Evolutionary conservation across 2,329 filamentous ascomycete genomes (phyloP).

Genomic region (Pyrenochaeta sp.): DNA sequence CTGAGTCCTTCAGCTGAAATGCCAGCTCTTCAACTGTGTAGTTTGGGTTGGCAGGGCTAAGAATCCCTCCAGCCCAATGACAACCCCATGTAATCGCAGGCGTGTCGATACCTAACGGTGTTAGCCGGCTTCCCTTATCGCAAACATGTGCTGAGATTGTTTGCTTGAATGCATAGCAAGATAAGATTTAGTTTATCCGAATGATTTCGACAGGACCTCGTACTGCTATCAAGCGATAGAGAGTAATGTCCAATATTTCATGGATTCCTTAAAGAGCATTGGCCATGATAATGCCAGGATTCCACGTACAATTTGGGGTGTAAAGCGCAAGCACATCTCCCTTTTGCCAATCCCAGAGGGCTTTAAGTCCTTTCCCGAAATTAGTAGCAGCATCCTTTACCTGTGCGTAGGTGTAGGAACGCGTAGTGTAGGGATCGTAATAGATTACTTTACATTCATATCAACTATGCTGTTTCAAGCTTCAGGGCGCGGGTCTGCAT

Average conservation of each 20-base stretch:
- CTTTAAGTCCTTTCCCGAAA: slow-evolving; percentile 83
- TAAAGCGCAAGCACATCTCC: slow-evolving; percentile 85
- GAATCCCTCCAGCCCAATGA: slow-evolving; percentile 82
- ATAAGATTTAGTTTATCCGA: background rate
- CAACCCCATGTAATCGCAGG: slow-evolving; percentile 79
- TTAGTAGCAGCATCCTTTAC: slow-evolving; percentile 70
- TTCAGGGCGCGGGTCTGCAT: background rate
- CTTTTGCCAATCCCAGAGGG: slow-evolving; percentile 78
- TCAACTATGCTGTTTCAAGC: slow-evolving; percentile 9
- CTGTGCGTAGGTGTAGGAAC: slow-evolving; percentile 75
- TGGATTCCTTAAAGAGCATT: background rate
- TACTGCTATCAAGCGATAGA: background rate
- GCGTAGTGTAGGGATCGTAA: slow-evolving; percentile 74
- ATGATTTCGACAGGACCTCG: background rate
- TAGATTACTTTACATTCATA: slow-evolving; percentile 70
- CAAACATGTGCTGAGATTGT: background rate
- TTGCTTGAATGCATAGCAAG: background rate
- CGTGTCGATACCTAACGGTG: slow-evolving; percentile 70
- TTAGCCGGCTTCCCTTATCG: background rate
- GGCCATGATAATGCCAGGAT: background rate
- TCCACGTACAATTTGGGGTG: slow-evolving; percentile 73
- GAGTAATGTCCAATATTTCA: too few relatives aligned
- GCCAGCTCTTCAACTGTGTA: slow-evolving; percentile 86
- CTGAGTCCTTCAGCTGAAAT: slow-evolving; percentile 82
- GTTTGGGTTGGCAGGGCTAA: slow-evolving; percentile 87